Evolutionary conservation across 1,284 basidiomycete species (phyloP), one percentile per base, ranked within the genome.

Genomic region (Trichosporon sp.): DNA sequence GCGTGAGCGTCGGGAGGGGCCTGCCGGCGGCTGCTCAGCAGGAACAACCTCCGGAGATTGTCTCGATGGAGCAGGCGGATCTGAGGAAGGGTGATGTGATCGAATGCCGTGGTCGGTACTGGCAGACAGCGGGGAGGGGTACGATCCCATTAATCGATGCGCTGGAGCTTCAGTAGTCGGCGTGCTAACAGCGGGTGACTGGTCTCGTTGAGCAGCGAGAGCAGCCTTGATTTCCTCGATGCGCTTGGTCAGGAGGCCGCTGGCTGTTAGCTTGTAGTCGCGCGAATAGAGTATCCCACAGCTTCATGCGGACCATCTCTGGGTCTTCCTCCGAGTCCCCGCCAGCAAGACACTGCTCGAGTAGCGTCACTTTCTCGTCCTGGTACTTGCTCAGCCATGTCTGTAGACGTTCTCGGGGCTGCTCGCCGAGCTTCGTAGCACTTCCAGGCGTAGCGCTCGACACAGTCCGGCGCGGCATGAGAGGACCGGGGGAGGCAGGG

Each of bases 221-320:
- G 72, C 76, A 0, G 74, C 75, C 62, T 79, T 78, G 66, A 83
- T 72, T 35, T 81, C 77, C 23, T 71, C 70, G 12, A 81, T 75
- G 4, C 81, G 78, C 25, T 73, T 75, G 4, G 72, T 68, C 1
- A 76, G 66, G 34, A 78, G 67, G 9, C 47, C 65, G 5, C 80
- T 79, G 66, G 5, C 32, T 2, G 31, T 42, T 2, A 62, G 56
- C 51, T 67, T 31, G 15, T 25, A 13, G 5, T 13, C 18, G 7
- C 11, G n/a, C n/a, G n/a, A n/a, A n/a, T n/a, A n/a, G n/a, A n/a
- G n/a, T 5, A 25, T 64, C 77, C 69, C 53, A 80, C 80, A 80
- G 69, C 32, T 77, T 76, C 62, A 64, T 65, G 11, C 72, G 64
- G 31, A 78, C 66, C 69, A 79, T 78, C 35, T 77, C 79, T 0